Percentiles rank a stretch among this genome's conserved stretches.
These are phyloP conservation scores for Polygonum maritimum DNA, from an alignment of 148 eudicot genomes.

Conservation along the genomic window DNA sequence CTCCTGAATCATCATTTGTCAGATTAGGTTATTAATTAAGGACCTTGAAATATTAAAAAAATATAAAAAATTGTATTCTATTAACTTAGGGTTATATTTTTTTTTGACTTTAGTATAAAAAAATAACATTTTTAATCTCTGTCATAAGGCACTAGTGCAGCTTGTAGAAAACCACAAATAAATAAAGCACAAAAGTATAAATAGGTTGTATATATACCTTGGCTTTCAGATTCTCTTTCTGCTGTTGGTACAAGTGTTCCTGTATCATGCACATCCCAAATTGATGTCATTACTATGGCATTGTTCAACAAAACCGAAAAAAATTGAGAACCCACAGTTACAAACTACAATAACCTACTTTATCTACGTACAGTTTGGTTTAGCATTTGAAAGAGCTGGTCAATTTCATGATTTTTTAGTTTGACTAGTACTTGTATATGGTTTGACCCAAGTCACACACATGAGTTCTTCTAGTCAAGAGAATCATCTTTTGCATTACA, in stretches of 20 bases:
- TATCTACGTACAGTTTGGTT: no score
- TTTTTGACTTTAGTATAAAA: no score
- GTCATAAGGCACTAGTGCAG: no score
- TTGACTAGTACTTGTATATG: not conserved
- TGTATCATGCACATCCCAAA: not conserved
- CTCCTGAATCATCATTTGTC: constrained; percentile 16
- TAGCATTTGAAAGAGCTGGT: no score
- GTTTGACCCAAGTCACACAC: not conserved
- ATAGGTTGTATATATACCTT: constrained; percentile 4
- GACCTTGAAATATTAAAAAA: no score
- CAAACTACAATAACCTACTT: not conserved
- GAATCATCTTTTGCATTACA: not conserved
- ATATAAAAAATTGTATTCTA: not conserved
- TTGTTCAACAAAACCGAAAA: not conserved
- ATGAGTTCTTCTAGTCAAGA: not conserved
- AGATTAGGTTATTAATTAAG: not conserved
- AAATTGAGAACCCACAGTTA: not conserved
- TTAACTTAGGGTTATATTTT: no score
- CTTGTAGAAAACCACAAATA: no score
- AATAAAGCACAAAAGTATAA: no score
- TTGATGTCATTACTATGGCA: not conserved
- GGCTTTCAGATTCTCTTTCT: constrained; percentile 12
- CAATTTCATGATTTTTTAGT: no score
- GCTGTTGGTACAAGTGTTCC: constrained; percentile 13
- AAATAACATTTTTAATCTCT: no score